These are phyloP conservation scores for Aquilaria malaccensis DNA, from an alignment of 345 rosid species.

Conservation along the genomic window DNA sequence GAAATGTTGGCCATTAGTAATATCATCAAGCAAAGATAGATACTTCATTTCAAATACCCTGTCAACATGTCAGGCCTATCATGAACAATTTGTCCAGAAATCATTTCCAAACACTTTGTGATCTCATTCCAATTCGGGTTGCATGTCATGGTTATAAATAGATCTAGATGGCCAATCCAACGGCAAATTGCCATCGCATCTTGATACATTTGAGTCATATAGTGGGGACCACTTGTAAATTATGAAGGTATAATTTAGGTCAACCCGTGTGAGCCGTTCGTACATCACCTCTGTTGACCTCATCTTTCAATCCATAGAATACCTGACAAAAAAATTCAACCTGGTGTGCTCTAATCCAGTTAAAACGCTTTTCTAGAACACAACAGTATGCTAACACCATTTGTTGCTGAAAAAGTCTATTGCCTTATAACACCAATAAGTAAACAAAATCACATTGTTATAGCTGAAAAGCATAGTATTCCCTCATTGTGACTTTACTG, in stretches of 20 bases:
- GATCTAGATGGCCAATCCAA: background rate
- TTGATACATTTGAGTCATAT: slow-evolving; percentile 2
- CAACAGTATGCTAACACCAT: too few relatives aligned
- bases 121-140: slow-evolving; percentile 8
- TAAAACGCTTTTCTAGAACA: too few relatives aligned
- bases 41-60: slow-evolving; percentile 4
- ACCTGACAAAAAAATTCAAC: too few relatives aligned
- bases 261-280: background rate
- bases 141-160: background rate
- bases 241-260: background rate
- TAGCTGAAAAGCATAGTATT: too few relatives aligned
- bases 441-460: too few relatives aligned
- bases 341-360: too few relatives aligned
- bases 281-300: background rate
- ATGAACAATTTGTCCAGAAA: background rate
- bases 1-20: too few relatives aligned
- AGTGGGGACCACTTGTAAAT: slow-evolving; percentile 8
- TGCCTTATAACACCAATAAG: too few relatives aligned
- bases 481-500: too few relatives aligned
- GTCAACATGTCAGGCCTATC: slow-evolving; percentile 9
- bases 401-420: too few relatives aligned
- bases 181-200: slow-evolving; percentile 6
- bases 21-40: too few relatives aligned
- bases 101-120: background rate
- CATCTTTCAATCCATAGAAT: background rate